Base-by-base conservation (phyloP, 2,329 filamentous ascomycete species). In the Lachnellula occidentalis region DNA sequence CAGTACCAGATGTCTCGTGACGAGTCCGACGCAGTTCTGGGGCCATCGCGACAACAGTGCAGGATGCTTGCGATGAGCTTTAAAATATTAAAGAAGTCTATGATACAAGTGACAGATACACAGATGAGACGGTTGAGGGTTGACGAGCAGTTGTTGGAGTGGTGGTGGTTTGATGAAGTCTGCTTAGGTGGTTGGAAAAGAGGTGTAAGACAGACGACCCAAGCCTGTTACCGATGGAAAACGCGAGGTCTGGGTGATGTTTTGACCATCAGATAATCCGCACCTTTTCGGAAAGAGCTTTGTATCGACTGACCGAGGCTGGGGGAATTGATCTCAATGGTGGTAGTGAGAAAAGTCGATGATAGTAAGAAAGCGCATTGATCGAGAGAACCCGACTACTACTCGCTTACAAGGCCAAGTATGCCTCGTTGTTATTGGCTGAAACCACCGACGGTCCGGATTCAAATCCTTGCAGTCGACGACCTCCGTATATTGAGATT, bases 1-100 rank as follows among this genome's bases (percentile, higher is more conserved):
- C 53, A 51, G 50, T 27, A 48, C 46, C 55, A 45, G 55, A 51
- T 48, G 58, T 62, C 58, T 58, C 60, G 60, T 62, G 60, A 58
- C 60, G 60, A 51, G 45, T 56, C 46, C 54, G 45, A 34, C 54
- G 54, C 31, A 56, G 41, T 22, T 43, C 53, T 46, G 60, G 58
- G 17, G 60, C 58, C 60, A 62, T 62, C 22, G 42, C 57, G 47
- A 46, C 34, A 22, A 41, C 22, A 41, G 31, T 21, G 3, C n/a
- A n/a, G 48, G 39, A 15, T 17, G 19, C 21, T 21, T 17, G 11
- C 14, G 41, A 42, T n/a, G 24, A 48, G 43, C 19, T 12, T 12
- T 17, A n/a, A n/a, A 6, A 48, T 17, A 37, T 42, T 19, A 46
- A 15, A 27, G 43, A 34, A 17, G 15, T n/a, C 27, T 15, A 17